Conservation (phyloP, 2,329 filamentous ascomycete genomes). For the Penicillium aurantiogriseum region DNA sequence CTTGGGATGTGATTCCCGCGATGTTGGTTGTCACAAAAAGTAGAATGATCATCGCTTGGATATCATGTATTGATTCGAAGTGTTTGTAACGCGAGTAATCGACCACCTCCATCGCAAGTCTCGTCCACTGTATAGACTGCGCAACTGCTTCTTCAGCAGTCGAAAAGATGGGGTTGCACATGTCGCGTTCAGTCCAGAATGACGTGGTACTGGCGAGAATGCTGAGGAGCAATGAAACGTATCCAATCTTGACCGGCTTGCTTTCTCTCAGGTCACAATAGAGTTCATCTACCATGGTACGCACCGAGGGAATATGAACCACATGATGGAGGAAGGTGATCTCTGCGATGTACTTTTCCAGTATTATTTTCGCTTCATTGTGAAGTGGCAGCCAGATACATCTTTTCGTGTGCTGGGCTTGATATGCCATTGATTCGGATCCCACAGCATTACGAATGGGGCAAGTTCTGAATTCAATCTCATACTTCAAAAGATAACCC, state of each 20-base stretch:
- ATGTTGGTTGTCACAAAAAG: slow-evolving; percentile 35
- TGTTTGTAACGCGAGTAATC: slow-evolving; percentile 29
- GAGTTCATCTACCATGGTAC: slow-evolving; percentile 26
- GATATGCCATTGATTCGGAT: background rate
- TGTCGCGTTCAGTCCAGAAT: slow-evolving; percentile 30
- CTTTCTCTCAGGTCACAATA: slow-evolving; percentile 27
- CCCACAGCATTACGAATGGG: slow-evolving; percentile 1
- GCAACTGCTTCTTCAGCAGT: slow-evolving; percentile 26
- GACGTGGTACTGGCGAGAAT: slow-evolving; percentile 35
- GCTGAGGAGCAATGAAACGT: slow-evolving; percentile 32
- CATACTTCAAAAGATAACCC: slow-evolving; percentile 2
- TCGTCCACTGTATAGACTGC: slow-evolving; percentile 32
- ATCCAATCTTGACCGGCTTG: slow-evolving; percentile 23
- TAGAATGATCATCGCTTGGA: slow-evolving; percentile 39
- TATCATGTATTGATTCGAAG: slow-evolving; percentile 33
- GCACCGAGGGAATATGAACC: slow-evolving; percentile 32
- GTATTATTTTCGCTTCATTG: slow-evolving; percentile 33
- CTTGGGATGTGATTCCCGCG: slow-evolving; percentile 37
- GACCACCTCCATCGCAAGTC: slow-evolving; percentile 32
- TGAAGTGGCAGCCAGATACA: slow-evolving; percentile 37
- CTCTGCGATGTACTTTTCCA: slow-evolving; percentile 35
- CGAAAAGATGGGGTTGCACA: slow-evolving; percentile 13
- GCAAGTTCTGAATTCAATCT: slow-evolving; percentile 17
- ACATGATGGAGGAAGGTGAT: slow-evolving; percentile 39
- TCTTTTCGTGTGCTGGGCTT: slow-evolving; percentile 2